Conservation (phyloP, 495 filamentous ascomycete genomes). For the Penicillium salamii region DNA sequence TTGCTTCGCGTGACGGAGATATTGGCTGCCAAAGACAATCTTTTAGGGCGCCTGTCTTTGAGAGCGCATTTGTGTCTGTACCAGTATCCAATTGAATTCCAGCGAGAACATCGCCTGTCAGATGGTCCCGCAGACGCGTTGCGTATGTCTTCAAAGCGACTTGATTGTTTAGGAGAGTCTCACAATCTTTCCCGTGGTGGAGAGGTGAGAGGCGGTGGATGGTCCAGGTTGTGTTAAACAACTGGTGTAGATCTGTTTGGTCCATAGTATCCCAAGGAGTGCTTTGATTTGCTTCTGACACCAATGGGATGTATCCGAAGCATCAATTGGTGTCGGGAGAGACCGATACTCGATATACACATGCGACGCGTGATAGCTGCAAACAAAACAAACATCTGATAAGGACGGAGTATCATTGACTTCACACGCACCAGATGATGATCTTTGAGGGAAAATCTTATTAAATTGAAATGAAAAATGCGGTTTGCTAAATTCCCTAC, state of each 20-base stretch:
- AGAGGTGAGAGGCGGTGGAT: constrained; percentile 56
- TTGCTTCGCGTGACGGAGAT: constrained; percentile 7
- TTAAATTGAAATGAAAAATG: neutral
- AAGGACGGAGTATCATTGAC: neutral
- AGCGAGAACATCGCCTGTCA: constrained; percentile 50
- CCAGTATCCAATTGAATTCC: constrained; percentile 35
- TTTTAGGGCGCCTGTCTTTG: constrained; percentile 45
- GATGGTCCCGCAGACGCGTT: constrained; percentile 48
- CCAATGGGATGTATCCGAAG: neutral
- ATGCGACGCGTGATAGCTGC: constrained; percentile 21
- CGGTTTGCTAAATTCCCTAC: neutral
- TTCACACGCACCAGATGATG: no score
- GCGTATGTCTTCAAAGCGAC: constrained; percentile 46
- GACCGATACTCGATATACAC: constrained; percentile 9
- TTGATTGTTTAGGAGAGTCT: constrained; percentile 33
- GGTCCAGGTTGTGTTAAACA: constrained; percentile 56
- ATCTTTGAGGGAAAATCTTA: neutral
- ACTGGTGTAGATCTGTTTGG: constrained; percentile 22
- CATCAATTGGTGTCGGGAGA: neutral
- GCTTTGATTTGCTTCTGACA: neutral
- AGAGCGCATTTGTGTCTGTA: constrained; percentile 37
- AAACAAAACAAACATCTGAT: constrained; percentile 24
- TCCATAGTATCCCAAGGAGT: constrained; percentile 24
- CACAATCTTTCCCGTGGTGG: constrained; percentile 42
- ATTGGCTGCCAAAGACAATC: constrained; percentile 47